Base-by-base conservation (phyloP, 192 early-diverging fungal genomes). In the Blastocladiella britannica region DNA sequence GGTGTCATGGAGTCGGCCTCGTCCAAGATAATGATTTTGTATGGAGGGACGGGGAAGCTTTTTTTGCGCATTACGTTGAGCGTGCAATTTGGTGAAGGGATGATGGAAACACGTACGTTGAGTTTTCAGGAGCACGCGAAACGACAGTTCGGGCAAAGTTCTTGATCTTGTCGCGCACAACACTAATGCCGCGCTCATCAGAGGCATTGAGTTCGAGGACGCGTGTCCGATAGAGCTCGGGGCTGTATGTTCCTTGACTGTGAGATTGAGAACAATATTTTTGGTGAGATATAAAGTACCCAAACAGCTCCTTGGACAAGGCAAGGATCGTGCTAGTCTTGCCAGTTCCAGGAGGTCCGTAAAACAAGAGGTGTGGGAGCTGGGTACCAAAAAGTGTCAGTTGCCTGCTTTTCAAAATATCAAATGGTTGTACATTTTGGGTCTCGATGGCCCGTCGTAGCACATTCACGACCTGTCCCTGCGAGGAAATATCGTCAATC, bases 301-400 rank as follows among this genome's bases (percentile, higher is more conserved):
- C 87, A 59, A 82, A 90, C 43, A 89, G 66, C 57, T 87, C 84
- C n/a, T 82, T 70, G 23, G 88, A 79, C 37, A 94, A 70, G 0
- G 93, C 93, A 24, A 97, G 67, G 52, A 94, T 91, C 0, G 92
- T 91, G 0, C 86, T 89, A 4, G 93, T 97, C 67, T 97, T 97
- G 64, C 93, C 93, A 0, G 90, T 97, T 27, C 93, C 93, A 30
- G 93, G 87, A 37, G 90, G 90, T n/a, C 93, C 93, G 69, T 93
- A 95, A 65, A 97, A 95, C 27, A 97, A 68, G 25, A 95, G 72
- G 64, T 97, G 93, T 15, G 93, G 93, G 27, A 97, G 74, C 86
- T 91, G 56, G 24, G n/a, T 7, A 23, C 23, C 52, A 22, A 52
- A 18, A 30, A 55, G 5, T 53, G 29, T 51, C 51, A 37, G 4